Percentiles rank a stretch among this genome's conserved stretches.
Conservation (phyloP, 148 eudicot species). For the Gaultheria prostrata region DNA sequence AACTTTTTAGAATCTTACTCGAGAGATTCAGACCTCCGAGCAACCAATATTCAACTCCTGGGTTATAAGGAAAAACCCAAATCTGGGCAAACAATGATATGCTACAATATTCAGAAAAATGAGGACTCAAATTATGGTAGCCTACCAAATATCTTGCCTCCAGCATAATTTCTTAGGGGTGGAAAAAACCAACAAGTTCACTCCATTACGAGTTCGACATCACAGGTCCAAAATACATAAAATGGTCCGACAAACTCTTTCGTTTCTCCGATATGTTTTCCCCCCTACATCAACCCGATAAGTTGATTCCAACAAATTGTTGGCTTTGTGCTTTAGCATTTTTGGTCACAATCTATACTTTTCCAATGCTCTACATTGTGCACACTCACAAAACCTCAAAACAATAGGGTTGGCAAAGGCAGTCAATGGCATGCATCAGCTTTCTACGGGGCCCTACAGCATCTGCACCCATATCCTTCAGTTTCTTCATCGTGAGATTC, state of each 20-base stretch:
- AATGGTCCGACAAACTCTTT: background rate
- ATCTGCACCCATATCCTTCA: conserved; percentile 83
- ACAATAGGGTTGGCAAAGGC: conserved; percentile 57
- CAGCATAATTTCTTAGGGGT: too few relatives aligned
- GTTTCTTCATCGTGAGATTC: conserved; percentile 76
- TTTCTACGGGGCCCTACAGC: conserved; percentile 96
- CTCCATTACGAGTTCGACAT: too few relatives aligned
- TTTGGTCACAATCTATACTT: background rate
- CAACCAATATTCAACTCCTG: background rate
- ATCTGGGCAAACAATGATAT: background rate
- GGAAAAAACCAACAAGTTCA: too few relatives aligned
- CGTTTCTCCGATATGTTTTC: background rate
- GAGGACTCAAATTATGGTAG: background rate
- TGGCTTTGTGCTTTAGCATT: background rate
- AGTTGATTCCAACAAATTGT: background rate
- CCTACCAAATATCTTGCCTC: too few relatives aligned
- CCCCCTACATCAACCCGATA: background rate
- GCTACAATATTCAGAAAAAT: background rate
- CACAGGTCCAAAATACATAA: too few relatives aligned
- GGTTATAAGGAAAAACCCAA: background rate
- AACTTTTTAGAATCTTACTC: too few relatives aligned
- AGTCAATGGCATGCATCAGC: conserved; percentile 86
- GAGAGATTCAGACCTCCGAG: too few relatives aligned
- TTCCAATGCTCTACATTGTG: background rate
- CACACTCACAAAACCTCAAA: conserved; percentile 25